Evolutionary conservation across 306 rosid species (phyloP).

Genomic region (Corylus avellana): DNA sequence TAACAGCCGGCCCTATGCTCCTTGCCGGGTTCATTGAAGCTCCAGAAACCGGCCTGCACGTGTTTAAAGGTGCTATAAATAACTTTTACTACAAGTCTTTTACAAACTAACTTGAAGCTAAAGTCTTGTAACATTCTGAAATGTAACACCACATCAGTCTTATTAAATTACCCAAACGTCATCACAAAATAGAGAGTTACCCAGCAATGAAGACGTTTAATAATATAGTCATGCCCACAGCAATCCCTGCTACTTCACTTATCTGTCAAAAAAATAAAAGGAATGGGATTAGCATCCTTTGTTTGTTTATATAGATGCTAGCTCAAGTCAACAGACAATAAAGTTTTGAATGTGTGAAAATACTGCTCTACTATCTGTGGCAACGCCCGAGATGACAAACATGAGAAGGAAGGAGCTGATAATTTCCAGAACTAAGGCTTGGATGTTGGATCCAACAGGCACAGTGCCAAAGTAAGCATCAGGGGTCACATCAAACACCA

Average conservation of each 20-base stretch:
- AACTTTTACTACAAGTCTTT: too few species aligned
- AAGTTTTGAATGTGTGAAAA: neutral
- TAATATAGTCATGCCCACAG: slow-evolving; percentile 39
- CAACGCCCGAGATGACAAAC: slow-evolving; percentile 39
- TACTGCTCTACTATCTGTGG: slow-evolving; percentile 43
- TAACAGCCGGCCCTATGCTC: slow-evolving; percentile 44
- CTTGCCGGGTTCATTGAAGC: slow-evolving; percentile 54
- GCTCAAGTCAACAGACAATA: neutral
- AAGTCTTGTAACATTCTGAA: too few species aligned
- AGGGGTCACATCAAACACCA: slow-evolving; percentile 23
- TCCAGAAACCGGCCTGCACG: slow-evolving; percentile 41
- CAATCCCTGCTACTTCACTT: slow-evolving; percentile 35
- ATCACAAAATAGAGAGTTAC: slow-evolving; percentile 13
- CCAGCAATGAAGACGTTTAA: slow-evolving; percentile 44
- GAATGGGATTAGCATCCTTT: neutral
- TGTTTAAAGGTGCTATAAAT: too few species aligned
- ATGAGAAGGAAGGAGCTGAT: slow-evolving; percentile 38
- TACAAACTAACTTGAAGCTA: too few species aligned
- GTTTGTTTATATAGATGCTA: too few species aligned
- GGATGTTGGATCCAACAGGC: slow-evolving; percentile 35
- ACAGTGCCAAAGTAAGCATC: slow-evolving; percentile 35
- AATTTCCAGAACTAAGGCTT: slow-evolving; percentile 32
- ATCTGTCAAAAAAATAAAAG: slow-evolving; percentile 11
- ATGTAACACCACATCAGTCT: too few species aligned
- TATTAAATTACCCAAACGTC: too few species aligned